Evolutionary conservation across 169 alveolate genomes (phyloP).

Genomic region (Eimeria zaria): DNA sequence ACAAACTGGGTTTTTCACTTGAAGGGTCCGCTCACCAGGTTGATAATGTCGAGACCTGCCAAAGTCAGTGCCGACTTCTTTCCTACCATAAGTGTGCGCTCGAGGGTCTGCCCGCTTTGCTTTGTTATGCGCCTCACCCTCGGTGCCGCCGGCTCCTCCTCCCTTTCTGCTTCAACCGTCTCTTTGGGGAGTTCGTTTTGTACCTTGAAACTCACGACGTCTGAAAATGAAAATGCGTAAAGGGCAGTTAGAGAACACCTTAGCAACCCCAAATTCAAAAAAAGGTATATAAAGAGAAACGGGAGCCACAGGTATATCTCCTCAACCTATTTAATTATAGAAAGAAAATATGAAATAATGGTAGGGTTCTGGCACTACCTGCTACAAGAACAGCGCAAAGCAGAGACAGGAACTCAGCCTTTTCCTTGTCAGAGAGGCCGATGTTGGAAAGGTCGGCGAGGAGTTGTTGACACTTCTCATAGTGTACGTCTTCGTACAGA

Average conservation of each 20-base stretch:
- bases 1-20: neutral
- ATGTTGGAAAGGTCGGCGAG: slow-evolving; percentile 47
- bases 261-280: neutral
- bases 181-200: slow-evolving; percentile 25
- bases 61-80: slow-evolving; percentile 9
- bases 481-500: slow-evolving; percentile 60
- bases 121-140: slow-evolving; percentile 23
- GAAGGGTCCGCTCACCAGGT: slow-evolving; percentile 8
- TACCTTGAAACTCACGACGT: slow-evolving; percentile 42
- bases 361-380: slow-evolving; percentile 31
- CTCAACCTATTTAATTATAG: neutral
- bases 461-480: slow-evolving; percentile 43
- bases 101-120: neutral
- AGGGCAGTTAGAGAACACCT: neutral
- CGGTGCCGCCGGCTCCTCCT: slow-evolving; percentile 35
- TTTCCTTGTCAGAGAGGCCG: slow-evolving; percentile 60
- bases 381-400: slow-evolving; percentile 80
- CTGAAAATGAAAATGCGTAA: neutral
- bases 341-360: neutral
- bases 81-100: slow-evolving; percentile 35
- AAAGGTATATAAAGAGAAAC: neutral
- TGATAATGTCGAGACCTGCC: slow-evolving; percentile 66
- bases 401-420: slow-evolving; percentile 45
- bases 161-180: neutral
- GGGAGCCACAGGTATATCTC: neutral